Conservation (phyloP, 805 yeast genomes). For the Cyberlindnera lachancei region DNA sequence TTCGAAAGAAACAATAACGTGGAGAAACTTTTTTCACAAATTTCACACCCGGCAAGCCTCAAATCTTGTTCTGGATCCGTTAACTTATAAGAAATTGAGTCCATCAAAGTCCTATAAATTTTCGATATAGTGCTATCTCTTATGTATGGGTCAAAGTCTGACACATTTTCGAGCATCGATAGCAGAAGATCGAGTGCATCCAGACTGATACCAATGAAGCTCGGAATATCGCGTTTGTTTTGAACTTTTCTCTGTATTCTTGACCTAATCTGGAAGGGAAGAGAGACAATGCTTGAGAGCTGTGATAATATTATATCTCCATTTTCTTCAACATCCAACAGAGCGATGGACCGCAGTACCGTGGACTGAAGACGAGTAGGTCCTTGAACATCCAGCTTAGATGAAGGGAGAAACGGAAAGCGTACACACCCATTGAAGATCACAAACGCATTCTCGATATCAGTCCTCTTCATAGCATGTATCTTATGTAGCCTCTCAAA, state of each 20-base stretch:
- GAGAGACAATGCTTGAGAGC: slow-evolving; percentile 41
- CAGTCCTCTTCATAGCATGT: slow-evolving; percentile 23
- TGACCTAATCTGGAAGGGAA: slow-evolving; percentile 57
- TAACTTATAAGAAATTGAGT: slow-evolving; percentile 39
- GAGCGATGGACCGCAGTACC: slow-evolving; percentile 42
- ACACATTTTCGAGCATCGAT: slow-evolving; percentile 26
- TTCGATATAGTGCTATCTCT: slow-evolving; percentile 39
- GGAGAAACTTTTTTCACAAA: slow-evolving; percentile 49
- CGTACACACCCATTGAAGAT: slow-evolving; percentile 58
- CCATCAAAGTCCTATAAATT: slow-evolving; percentile 42
- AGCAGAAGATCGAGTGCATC: slow-evolving; percentile 35
- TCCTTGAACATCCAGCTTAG: slow-evolving; percentile 43
- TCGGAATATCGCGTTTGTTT: slow-evolving; percentile 41
- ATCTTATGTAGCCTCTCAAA: slow-evolving; percentile 43
- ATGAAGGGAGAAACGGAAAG: slow-evolving; percentile 64
- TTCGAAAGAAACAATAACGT: slow-evolving; percentile 31
- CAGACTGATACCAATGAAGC: slow-evolving; percentile 55
- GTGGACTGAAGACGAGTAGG: slow-evolving; percentile 59
- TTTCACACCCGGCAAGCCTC: slow-evolving; percentile 18
- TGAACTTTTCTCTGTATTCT: slow-evolving; percentile 49
- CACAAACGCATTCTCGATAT: slow-evolving; percentile 44
- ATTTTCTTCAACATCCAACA: slow-evolving; percentile 26
- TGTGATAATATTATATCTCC: slow-evolving; percentile 45
- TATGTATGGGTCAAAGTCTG: slow-evolving; percentile 30
- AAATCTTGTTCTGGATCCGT: slow-evolving; percentile 22